Evolutionary conservation across 2,329 filamentous ascomycete species (phyloP).

Genomic region (Penicillium griseofulvum): DNA sequence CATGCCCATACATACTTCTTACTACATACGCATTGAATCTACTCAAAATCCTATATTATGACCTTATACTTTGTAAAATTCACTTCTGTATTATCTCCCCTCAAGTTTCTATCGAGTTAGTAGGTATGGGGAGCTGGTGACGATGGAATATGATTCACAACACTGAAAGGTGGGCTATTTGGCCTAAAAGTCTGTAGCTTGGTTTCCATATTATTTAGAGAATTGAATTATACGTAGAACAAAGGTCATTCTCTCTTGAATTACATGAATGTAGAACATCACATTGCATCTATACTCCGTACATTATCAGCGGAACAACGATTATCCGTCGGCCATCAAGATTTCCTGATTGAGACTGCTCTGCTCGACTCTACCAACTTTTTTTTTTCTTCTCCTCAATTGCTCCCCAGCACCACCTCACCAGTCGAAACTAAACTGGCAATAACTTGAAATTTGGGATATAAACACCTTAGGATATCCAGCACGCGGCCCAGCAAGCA

Average conservation of each 20-base stretch:
- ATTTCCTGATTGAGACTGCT: conserved; percentile 32
- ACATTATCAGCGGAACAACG: conserved; percentile 23
- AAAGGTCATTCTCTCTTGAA: not conserved
- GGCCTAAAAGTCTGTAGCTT: not conserved
- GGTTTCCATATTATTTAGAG: not conserved
- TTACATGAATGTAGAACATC: not conserved
- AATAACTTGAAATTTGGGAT: not conserved
- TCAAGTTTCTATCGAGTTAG: too few relatives aligned
- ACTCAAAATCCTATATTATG: not conserved
- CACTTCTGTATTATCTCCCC: not conserved
- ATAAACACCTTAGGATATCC: not conserved
- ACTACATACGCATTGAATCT: conserved; percentile 8
- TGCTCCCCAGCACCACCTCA: not conserved
- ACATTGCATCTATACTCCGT: not conserved
- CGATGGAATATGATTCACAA: not conserved
- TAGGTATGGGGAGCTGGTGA: not conserved
- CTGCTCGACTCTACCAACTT: conserved; percentile 10
- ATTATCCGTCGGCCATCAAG: conserved; percentile 28
- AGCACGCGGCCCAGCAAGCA: not conserved
- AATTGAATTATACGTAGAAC: not conserved
- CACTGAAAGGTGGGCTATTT: too few relatives aligned
- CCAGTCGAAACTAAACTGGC: not conserved
- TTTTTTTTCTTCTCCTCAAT: conserved; percentile 17
- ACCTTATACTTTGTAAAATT: not conserved
- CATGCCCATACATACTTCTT: conserved; percentile 23